phyloP scores from a whole-genome alignment of 2,329 filamentous ascomycete genomes.

The Thielaviopsis populi region DNA sequence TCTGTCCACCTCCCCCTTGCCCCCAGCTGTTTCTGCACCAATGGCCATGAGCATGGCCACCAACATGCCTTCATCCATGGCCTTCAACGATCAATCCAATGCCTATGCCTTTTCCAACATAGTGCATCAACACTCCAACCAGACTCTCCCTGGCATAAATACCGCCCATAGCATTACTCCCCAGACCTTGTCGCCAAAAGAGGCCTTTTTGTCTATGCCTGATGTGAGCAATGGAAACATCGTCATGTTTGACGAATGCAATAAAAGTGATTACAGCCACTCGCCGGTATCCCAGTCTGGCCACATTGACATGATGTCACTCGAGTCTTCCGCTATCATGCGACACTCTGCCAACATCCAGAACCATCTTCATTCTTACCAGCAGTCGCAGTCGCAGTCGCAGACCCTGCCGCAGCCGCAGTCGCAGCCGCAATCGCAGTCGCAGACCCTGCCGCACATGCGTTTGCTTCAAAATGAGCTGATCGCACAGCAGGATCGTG shows the following conservation, averaged over 20 bases:
- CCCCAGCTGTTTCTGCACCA: not conserved
- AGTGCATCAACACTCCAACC: not conserved
- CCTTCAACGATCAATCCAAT: not conserved
- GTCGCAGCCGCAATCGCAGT: not conserved
- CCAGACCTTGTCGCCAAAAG: not conserved
- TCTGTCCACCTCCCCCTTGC: not conserved
- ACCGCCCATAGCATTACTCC: conserved; percentile 2
- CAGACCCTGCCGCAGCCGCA: not conserved
- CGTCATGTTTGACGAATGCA: not conserved
- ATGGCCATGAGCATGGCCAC: not conserved
- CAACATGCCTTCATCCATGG: not conserved
- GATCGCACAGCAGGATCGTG: not conserved
- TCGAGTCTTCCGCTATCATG: conserved; percentile 8
- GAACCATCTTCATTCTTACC: not conserved
- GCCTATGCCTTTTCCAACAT: not conserved
- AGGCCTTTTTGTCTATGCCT: not conserved
- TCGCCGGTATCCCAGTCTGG: conserved; percentile 5
- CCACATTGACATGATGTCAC: not conserved
- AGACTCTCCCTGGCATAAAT: not conserved
- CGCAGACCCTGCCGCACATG: not conserved
- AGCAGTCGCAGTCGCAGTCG: not conserved
- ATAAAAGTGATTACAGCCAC: conserved; percentile 2
- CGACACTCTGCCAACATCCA: not conserved
- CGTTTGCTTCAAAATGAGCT: not conserved
- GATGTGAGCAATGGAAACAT: not conserved